Conservation (phyloP, 495 filamentous ascomycete species). For the Lentithecium fluviatile region DNA sequence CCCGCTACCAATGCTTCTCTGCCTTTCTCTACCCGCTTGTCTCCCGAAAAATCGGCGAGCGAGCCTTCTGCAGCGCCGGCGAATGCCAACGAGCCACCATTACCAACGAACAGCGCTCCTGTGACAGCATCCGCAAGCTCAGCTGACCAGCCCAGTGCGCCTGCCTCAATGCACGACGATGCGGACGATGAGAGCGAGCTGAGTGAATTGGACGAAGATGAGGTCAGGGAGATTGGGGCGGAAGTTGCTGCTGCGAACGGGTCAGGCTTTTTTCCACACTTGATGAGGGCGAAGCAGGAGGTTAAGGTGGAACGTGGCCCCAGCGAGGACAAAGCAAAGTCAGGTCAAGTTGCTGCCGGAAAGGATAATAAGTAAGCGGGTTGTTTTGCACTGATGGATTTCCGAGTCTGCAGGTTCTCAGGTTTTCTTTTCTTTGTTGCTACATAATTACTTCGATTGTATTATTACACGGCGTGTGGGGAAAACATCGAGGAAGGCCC, state of each 20-base stretch:
- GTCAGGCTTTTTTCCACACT: background rate
- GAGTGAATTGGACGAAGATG: constrained; percentile 34
- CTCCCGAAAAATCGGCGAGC: constrained; percentile 7
- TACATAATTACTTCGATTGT: too few species aligned
- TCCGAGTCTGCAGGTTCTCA: too few species aligned
- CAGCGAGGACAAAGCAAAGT: background rate
- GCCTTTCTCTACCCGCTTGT: constrained; percentile 1
- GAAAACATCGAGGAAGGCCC: too few species aligned
- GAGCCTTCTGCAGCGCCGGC: background rate
- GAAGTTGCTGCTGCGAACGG: background rate
- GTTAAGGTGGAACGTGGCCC: background rate
- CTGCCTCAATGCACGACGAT: constrained; percentile 31
- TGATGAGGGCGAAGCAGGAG: background rate
- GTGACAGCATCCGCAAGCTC: constrained; percentile 11
- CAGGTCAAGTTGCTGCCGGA: background rate
- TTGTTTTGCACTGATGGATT: too few species aligned
- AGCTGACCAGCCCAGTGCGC: constrained; percentile 20
- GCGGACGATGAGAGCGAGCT: constrained; percentile 38
- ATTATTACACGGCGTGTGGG: too few species aligned
- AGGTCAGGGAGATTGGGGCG: constrained; percentile 19
- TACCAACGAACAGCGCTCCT: constrained; percentile 16
- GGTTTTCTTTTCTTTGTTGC: too few species aligned
- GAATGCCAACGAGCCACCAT: constrained; percentile 5
- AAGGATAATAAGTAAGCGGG: background rate
- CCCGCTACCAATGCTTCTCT: background rate